A percentile compares a stretch with the other conserved stretches of the same genome.
Conservation (phyloP, 2,329 filamentous ascomycete species). For the Nemania sp. region DNA sequence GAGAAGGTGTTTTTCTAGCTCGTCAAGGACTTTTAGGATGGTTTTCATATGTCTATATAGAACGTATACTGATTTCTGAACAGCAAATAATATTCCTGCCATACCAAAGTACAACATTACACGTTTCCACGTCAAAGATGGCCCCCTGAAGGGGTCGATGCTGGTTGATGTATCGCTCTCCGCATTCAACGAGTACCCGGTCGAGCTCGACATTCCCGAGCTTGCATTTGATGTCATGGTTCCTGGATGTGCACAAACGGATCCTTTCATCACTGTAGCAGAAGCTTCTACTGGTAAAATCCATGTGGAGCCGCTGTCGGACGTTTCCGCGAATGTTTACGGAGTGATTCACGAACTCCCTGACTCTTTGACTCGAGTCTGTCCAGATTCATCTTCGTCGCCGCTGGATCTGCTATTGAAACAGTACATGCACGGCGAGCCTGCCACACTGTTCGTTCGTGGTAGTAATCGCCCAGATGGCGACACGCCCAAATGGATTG, state of each 20-base stretch:
- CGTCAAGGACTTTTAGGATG: conserved; percentile 24
- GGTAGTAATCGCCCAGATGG: conserved; percentile 70
- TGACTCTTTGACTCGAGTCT: conserved; percentile 70
- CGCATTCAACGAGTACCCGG: conserved; percentile 75
- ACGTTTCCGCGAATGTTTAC: conserved; percentile 70
- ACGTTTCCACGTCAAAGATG: conserved; percentile 78
- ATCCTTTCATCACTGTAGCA: conserved; percentile 78
- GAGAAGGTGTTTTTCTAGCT: conserved; percentile 54
- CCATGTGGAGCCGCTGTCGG: conserved; percentile 67
- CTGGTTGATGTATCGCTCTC: conserved; percentile 77
- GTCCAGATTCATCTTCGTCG: conserved; percentile 77
- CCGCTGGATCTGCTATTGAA: conserved; percentile 83
- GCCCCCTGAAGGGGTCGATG: conserved; percentile 65
- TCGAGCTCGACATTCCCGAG: conserved; percentile 76
- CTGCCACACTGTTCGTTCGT: conserved; percentile 80
- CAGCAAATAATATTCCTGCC: conserved; percentile 71
- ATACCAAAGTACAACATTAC: conserved; percentile 84
- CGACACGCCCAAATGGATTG: conserved; percentile 80
- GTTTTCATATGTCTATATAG: conserved; percentile 1
- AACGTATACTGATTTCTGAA: conserved; percentile 45
- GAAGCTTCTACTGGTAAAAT: conserved; percentile 72
- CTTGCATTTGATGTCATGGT: conserved; percentile 86
- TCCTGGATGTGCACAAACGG: conserved; percentile 73
- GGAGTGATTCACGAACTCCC: conserved; percentile 77
- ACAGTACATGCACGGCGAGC: conserved; percentile 78